These are phyloP conservation scores for Pseudogymnoascus sp. DNA, from an alignment of 2,329 filamentous ascomycete genomes.

Conservation along the genomic window DNA sequence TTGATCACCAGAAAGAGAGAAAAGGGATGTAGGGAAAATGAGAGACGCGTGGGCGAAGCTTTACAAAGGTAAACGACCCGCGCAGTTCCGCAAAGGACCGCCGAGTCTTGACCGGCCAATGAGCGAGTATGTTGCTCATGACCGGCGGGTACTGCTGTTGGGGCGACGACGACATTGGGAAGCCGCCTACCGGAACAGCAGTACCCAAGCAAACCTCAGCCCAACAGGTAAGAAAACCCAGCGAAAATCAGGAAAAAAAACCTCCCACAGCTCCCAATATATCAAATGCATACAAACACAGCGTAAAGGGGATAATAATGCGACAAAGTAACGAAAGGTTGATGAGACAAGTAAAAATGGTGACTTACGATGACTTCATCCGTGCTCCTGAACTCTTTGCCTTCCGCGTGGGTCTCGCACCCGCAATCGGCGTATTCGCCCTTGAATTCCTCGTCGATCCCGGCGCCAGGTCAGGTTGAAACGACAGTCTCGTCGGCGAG, in stretches of 20 bases:
- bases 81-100: neutral
- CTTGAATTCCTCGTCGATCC: slow-evolving; percentile 45
- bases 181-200: neutral
- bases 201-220: neutral
- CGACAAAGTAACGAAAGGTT: slow-evolving; percentile 13
- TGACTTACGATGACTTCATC: slow-evolving; percentile 61
- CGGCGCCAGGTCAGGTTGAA: slow-evolving; percentile 35
- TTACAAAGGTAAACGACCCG: neutral
- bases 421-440: slow-evolving; percentile 48
- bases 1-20: neutral
- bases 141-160: neutral
- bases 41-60: neutral
- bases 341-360: slow-evolving; percentile 14
- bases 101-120: neutral
- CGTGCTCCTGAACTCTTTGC: slow-evolving; percentile 46
- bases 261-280: neutral
- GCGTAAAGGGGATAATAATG: slow-evolving; percentile 9
- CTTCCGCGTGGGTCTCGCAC: slow-evolving; percentile 47
- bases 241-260: slow-evolving; percentile 15
- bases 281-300: slow-evolving; percentile 5
- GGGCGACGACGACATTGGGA: neutral
- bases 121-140: neutral
- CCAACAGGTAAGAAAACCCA: slow-evolving; percentile 11
- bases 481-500: slow-evolving; percentile 44
- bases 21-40: neutral